These are phyloP conservation scores for Oldenlandia corymbosa DNA, from an alignment of 257 asterid genomes.

Conservation along the genomic window DNA sequence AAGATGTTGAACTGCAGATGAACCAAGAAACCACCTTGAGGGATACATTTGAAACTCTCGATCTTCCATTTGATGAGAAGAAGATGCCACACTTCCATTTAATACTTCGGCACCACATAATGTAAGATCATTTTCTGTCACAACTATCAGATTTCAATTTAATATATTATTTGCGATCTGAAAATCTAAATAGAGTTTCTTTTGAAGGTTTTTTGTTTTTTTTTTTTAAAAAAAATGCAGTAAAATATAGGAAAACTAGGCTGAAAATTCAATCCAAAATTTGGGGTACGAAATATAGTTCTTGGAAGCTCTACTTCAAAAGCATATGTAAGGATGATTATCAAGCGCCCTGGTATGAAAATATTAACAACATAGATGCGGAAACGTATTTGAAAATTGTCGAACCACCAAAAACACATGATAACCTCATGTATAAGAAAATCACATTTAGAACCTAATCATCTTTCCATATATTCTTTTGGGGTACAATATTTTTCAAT, in stretches of 20 bases:
- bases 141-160: conserved; percentile 25
- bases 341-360: neutral
- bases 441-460: neutral
- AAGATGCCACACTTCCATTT: conserved; percentile 34
- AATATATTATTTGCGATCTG: conserved; percentile 28
- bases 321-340: neutral
- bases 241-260: too few relatives aligned
- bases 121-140: conserved; percentile 18
- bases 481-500: neutral
- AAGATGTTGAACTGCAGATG: neutral
- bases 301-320: neutral
- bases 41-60: conserved; percentile 23
- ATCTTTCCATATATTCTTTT: neutral
- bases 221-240: too few relatives aligned
- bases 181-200: conserved; percentile 20
- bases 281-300: too few relatives aligned
- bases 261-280: too few relatives aligned
- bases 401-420: neutral
- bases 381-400: neutral
- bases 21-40: conserved; percentile 27
- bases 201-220: conserved; percentile 17
- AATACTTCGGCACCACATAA: conserved; percentile 16
- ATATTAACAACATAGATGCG: neutral
- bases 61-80: conserved; percentile 35
- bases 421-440: neutral